Evolutionary conservation across 73 alveolate genomes (phyloP).

Genomic region (Paramecium pentaurelia): DNA sequence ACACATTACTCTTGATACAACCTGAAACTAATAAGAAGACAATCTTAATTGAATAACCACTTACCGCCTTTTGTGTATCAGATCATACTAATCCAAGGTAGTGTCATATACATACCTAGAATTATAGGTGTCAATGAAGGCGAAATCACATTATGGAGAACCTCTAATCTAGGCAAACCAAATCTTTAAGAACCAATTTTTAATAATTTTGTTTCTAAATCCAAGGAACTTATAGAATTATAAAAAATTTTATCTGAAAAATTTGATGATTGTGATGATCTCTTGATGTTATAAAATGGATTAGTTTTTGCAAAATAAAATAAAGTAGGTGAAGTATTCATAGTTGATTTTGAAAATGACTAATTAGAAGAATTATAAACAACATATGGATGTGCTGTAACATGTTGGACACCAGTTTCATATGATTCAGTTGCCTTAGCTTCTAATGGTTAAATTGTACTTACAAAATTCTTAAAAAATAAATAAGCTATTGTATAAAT

Average conservation of each 20-base stretch:
- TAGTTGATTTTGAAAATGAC: neutral
- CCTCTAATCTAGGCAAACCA: neutral
- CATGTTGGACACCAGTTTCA: neutral
- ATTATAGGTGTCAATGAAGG: neutral
- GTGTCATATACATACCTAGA: slow-evolving; percentile 19
- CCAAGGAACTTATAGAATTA: neutral
- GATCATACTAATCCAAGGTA: slow-evolving; percentile 30
- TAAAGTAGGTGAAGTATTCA: neutral
- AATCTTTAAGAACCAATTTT: neutral
- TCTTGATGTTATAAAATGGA: neutral
- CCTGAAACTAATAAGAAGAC: neutral
- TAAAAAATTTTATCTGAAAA: neutral
- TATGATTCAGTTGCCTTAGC: slow-evolving; percentile 31
- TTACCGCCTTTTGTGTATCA: neutral
- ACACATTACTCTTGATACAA: neutral
- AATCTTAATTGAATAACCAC: neutral
- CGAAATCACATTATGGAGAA: neutral
- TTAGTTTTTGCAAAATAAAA: neutral
- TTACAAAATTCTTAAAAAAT: neutral
- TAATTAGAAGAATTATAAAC: neutral
- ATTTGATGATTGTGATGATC: neutral
- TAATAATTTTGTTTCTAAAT: neutral
- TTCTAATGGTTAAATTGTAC: neutral
- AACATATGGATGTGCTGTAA: slow-evolving; percentile 11
- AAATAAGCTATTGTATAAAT: neutral